Evolutionary conservation across 2,329 filamentous ascomycete genomes (phyloP).

Genomic region (Monascus ruber): DNA sequence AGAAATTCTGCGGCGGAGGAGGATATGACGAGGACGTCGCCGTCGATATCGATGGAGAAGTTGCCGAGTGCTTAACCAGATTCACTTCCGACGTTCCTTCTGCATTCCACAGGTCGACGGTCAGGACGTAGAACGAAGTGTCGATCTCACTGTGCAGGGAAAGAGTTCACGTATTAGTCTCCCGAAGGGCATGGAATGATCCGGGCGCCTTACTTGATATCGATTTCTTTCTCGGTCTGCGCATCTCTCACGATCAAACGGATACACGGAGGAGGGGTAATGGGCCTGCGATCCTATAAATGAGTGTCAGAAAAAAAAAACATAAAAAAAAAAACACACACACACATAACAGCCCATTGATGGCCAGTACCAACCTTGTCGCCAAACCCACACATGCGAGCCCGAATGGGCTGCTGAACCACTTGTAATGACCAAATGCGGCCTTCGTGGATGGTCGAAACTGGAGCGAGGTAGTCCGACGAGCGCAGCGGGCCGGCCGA

Average conservation of each 20-base stretch:
- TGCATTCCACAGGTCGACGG: constrained; percentile 57
- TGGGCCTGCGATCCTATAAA: constrained; percentile 74
- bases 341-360: background rate
- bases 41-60: constrained; percentile 67
- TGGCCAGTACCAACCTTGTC: constrained; percentile 63
- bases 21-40: constrained; percentile 70
- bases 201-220: constrained; percentile 56
- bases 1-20: constrained; percentile 28
- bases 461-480: constrained; percentile 26
- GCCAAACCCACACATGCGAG: constrained; percentile 97
- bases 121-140: constrained; percentile 56
- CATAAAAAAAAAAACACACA: background rate
- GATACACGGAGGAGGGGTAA: constrained; percentile 90
- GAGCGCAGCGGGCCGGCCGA: constrained; percentile 19
- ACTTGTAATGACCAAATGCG: constrained; percentile 56
- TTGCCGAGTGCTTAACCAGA: constrained; percentile 53
- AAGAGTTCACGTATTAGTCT: too few relatives aligned
- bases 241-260: constrained; percentile 68
- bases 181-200: too few relatives aligned
- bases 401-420: constrained; percentile 81
- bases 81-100: constrained; percentile 54
- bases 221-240: constrained; percentile 65
- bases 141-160: constrained; percentile 50
- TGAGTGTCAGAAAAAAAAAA: constrained; percentile 3
- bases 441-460: constrained; percentile 31